Evolutionary conservation across 1,284 basidiomycete species (phyloP), one percentile per base, ranked within the genome.

Genomic region (Ustilago esculenta): DNA sequence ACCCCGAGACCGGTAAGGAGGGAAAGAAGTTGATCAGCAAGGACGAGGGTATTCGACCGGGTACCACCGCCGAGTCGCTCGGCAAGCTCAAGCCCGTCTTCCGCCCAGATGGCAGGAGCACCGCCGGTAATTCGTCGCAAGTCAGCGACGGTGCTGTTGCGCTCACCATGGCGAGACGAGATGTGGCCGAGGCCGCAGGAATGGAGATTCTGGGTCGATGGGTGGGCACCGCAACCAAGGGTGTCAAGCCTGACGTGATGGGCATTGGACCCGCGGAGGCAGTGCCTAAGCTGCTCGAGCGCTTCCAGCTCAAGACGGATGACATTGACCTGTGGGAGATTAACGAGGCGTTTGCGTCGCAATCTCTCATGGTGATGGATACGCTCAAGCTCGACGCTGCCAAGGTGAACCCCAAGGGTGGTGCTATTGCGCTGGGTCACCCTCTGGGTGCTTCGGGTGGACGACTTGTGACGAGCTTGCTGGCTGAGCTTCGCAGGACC

Each of bases 321-420:
- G 76, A 81, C 21, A 47, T 81, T 8, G 78, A 78, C 43, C 57
- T 81, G n/a, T 81, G 67, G 65, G 79, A 81, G 58, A 47, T 81
- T 43, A 81, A 81, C 53, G 79, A 80, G 48, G 79, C 79, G 21
- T 81, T 81, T 45, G 79, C 79, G 10, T 77, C 75, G 24, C 78
- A 81, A 50, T 64, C 72, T 32, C 53, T 80, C 17, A 77, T 76
- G 78, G 70, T 68, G 25, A 69, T 76, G 48, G 77, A 76, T 35
- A 68, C 68, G 35, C 70, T 81, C 52, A 63, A 66, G 24, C 52
- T 81, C 23, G 64, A 71, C 18, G 51, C 46, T 7, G 43, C 42
- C 15, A 75, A 73, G 49, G 76, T 81, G 18, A 81, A 81, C 55
- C 73, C 72, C 15, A 80, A 80, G 47, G 79, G 79, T n/a, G 79